Evolutionary conservation across 805 yeast genomes (phyloP).

Genomic region (Wickerhamomyces strasburgensis): DNA sequence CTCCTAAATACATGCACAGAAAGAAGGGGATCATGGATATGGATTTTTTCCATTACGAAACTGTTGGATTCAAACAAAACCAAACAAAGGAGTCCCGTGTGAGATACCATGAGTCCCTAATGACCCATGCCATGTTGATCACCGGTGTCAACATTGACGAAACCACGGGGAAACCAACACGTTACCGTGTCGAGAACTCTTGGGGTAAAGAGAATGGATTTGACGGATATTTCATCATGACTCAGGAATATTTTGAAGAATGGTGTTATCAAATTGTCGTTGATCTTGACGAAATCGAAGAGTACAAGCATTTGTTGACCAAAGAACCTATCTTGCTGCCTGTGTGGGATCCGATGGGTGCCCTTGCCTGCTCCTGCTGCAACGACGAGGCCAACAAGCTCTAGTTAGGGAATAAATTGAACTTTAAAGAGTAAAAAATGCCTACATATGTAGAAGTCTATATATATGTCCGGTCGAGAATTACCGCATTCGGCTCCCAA

Average conservation of each 20-base stretch:
- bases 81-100: constrained; percentile 65
- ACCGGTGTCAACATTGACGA: constrained; percentile 76
- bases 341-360: constrained; percentile 80
- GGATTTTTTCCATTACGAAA: constrained; percentile 60
- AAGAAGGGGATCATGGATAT: constrained; percentile 67
- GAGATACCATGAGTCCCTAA: constrained; percentile 61
- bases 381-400: neutral
- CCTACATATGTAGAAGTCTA: too few relatives aligned
- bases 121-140: constrained; percentile 90
- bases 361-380: constrained; percentile 40
- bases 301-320: constrained; percentile 28
- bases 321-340: constrained; percentile 53
- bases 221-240: constrained; percentile 67
- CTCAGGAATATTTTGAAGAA: constrained; percentile 69
- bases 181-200: constrained; percentile 73
- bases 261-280: constrained; percentile 71
- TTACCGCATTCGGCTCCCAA: neutral
- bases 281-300: constrained; percentile 42
- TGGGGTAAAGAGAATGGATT: constrained; percentile 69
- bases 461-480: neutral
- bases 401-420: too few relatives aligned
- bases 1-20: constrained; percentile 68
- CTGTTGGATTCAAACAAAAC: constrained; percentile 48
- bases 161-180: constrained; percentile 45
- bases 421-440: too few relatives aligned